Percentiles rank a stretch among this genome's conserved stretches.
Conservation (phyloP, 495 filamentous ascomycete genomes). For the Chlorociboria aeruginascens region DNA sequence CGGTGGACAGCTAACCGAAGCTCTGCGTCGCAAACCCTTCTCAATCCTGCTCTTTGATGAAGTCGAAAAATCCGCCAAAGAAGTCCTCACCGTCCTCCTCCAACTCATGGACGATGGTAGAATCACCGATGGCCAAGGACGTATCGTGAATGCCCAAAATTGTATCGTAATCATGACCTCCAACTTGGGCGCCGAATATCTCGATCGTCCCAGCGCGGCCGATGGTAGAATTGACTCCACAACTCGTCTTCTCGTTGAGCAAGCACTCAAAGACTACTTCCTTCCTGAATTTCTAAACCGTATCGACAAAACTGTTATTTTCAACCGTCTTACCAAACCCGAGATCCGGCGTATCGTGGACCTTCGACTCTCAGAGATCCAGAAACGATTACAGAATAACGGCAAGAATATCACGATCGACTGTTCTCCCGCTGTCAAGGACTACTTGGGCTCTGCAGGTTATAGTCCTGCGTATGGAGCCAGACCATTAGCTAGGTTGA, state of each 20-base stretch:
- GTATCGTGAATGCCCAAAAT: conserved; percentile 88
- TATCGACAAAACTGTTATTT: conserved; percentile 90
- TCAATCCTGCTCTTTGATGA: conserved; percentile 97
- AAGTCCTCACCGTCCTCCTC: conserved; percentile 88
- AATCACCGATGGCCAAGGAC: conserved; percentile 94
- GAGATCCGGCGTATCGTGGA: conserved; percentile 97
- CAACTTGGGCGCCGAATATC: conserved; percentile 88
- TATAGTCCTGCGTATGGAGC: conserved; percentile 94
- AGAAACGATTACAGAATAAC: conserved; percentile 73
- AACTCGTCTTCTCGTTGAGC: conserved; percentile 80
- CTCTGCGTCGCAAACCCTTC: conserved; percentile 84
- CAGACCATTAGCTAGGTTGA: conserved; percentile 72
- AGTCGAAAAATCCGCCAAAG: conserved; percentile 96
- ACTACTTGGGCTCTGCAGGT: conserved; percentile 77
- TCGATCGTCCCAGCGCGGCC: conserved; percentile 60
- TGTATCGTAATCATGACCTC: conserved; percentile 99
- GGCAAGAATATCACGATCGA: conserved; percentile 68
- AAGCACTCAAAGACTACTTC: conserved; percentile 84
- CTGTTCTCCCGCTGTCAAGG: conserved; percentile 70
- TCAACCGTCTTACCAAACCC: conserved; percentile 80
- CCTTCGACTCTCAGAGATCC: conserved; percentile 76
- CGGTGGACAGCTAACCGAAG: conserved; percentile 91
- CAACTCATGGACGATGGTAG: conserved; percentile 99
- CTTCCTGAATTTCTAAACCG: conserved; percentile 97
- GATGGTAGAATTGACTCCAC: conserved; percentile 83